A percentile compares a stretch with the other conserved stretches of the same genome.
Evolutionary conservation across 306 rosid genomes (phyloP).

Genomic region (Castanopsis chinensis): DNA sequence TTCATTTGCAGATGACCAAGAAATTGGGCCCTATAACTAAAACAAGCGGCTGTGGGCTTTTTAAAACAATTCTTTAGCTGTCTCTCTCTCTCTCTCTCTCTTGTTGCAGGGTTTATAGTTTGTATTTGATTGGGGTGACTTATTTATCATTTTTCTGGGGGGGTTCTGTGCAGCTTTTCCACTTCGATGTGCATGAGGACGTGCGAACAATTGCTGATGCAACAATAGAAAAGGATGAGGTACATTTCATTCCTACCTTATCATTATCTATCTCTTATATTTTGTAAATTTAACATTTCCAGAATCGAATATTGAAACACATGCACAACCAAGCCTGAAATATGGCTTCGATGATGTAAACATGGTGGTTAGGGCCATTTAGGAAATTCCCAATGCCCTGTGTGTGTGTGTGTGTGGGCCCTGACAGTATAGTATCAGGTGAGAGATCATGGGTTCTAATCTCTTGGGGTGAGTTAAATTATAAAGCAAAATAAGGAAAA

Average conservation of each 20-base stretch:
- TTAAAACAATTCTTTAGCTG: too few species aligned
- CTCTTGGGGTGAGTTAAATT: too few species aligned
- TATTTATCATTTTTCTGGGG: background rate
- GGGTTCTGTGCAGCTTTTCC: conserved; percentile 64
- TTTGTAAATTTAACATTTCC: background rate
- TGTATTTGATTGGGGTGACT: conserved; percentile 16
- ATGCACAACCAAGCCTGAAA: background rate
- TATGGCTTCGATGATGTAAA: background rate
- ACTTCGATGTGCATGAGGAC: conserved; percentile 96
- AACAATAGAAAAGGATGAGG: conserved; percentile 96
- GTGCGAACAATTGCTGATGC: conserved; percentile 96
- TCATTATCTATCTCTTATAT: background rate
- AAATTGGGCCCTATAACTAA: background rate
- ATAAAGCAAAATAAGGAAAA: too few species aligned
- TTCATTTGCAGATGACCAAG: background rate
- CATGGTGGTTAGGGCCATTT: background rate
- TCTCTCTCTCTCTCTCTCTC: background rate
- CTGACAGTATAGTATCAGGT: too few species aligned
- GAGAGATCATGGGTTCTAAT: too few species aligned
- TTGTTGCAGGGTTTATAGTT: background rate
- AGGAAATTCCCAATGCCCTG: too few species aligned
- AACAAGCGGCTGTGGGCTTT: background rate
- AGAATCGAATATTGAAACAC: background rate
- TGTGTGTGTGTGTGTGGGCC: too few species aligned
- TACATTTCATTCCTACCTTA: conserved; percentile 25